Evolutionary conservation across 257 asterid genomes (phyloP).

Genomic region (Cynanchum wilfordii): DNA sequence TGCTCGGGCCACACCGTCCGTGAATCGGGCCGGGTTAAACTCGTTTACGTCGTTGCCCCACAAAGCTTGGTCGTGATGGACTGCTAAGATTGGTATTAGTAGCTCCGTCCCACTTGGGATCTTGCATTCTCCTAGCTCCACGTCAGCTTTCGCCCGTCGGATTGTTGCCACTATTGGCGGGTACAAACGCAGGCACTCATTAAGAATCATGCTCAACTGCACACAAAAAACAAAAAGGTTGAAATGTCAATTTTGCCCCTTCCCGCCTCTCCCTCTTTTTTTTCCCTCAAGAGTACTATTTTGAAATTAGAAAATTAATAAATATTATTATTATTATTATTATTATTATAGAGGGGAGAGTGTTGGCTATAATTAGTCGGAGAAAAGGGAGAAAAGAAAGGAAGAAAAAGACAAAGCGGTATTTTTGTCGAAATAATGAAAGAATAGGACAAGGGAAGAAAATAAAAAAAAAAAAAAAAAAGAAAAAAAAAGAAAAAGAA

Average conservation of each 20-base stretch:
- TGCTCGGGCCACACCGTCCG: conserved; percentile 34
- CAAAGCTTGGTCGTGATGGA: conserved; percentile 39
- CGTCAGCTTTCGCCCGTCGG: conserved; percentile 37
- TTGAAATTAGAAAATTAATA: too few relatives aligned
- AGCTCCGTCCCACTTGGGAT: conserved; percentile 40
- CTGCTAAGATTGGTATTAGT: conserved; percentile 41
- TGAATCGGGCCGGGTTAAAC: conserved; percentile 38
- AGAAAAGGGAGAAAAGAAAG: not conserved
- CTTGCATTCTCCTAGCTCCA: conserved; percentile 42
- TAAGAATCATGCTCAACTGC: conserved; percentile 43
- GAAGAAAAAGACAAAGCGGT: conserved; percentile 3
- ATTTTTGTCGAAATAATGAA: not conserved
- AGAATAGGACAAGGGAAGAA: not conserved
- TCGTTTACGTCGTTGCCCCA: conserved; percentile 43
- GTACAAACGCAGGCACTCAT: conserved; percentile 37
- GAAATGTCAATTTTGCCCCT: not conserved
- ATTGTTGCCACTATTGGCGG: conserved; percentile 46
- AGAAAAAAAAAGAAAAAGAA: too few relatives aligned
- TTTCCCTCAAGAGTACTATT: not conserved
- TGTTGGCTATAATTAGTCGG: not conserved
- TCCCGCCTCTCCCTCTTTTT: too few relatives aligned
- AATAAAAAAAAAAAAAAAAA: too few relatives aligned
- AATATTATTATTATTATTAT: too few relatives aligned
- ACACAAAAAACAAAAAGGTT: too few relatives aligned
- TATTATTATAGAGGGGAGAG: not conserved